phyloP scores from a whole-genome alignment of 192 early-diverging fungal species.

The Spizellomyces punctatus region DNA sequence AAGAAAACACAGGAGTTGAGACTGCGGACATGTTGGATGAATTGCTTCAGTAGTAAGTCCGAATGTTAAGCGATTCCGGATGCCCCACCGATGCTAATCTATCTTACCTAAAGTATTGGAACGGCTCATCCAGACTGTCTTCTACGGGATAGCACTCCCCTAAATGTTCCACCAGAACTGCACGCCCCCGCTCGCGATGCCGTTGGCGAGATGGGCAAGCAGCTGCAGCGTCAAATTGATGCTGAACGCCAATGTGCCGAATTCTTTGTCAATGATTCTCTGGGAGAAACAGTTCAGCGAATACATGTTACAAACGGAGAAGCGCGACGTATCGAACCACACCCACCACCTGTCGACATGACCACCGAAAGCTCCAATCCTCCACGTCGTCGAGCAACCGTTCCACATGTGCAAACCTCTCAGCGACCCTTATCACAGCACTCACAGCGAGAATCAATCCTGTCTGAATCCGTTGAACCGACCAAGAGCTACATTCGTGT shows the following conservation, averaged over 20 bases:
- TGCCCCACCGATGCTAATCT: background rate
- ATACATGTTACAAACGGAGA: background rate
- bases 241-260: background rate
- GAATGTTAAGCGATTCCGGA: background rate
- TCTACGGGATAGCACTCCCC: conserved; percentile 23
- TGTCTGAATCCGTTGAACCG: background rate
- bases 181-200: conserved; percentile 46
- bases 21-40: conserved; percentile 60
- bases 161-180: conserved; percentile 40
- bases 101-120: conserved; percentile 48
- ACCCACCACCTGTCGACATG: background rate
- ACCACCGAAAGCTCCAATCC: background rate
- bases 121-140: conserved; percentile 64
- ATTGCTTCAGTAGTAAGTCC: conserved; percentile 55
- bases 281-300: background rate
- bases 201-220: conserved; percentile 27
- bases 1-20: conserved; percentile 28
- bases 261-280: background rate
- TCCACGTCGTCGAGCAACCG: conserved; percentile 8
- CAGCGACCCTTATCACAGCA: background rate
- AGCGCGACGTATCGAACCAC: background rate
- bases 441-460: no score
- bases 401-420: background rate
- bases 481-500: conserved; percentile 25
- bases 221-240: conserved; percentile 12